Evolutionary conservation across 2,329 filamentous ascomycete species (phyloP).

Genomic region (Metarhizium guizhouense): DNA sequence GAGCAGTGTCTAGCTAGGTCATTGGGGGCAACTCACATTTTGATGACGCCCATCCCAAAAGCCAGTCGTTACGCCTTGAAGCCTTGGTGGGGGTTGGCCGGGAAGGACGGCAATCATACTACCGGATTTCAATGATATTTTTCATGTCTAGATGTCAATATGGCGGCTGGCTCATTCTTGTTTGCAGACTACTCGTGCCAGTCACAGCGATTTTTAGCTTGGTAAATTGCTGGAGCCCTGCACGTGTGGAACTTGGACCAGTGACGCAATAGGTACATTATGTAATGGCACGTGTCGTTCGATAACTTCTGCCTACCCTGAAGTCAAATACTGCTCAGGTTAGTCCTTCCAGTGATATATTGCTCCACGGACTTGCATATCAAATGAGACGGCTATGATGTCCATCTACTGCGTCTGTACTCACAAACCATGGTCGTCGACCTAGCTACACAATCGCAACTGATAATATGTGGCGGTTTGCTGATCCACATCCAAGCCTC

Average conservation of each 20-base stretch:
- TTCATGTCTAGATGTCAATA: constrained; percentile 5
- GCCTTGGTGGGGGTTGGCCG: constrained; percentile 67
- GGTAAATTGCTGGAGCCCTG: neutral
- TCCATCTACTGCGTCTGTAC: no score
- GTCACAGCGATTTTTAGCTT: neutral
- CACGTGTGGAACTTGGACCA: neutral
- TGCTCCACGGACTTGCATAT: no score
- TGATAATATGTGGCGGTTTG: no score
- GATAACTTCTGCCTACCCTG: no score
- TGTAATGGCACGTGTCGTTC: neutral
- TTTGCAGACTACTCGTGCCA: neutral
- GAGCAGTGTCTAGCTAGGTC: neutral
- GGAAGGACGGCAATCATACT: constrained; percentile 74
- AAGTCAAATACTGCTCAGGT: no score
- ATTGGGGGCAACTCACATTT: constrained; percentile 44
- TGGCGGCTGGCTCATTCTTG: neutral
- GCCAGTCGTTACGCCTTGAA: constrained; percentile 67
- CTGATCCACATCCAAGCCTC: no score
- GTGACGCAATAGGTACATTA: neutral
- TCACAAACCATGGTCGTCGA: no score
- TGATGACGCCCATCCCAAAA: constrained; percentile 65
- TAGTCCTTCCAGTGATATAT: no score
- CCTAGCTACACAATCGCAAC: no score
- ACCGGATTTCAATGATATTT: neutral
- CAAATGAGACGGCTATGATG: no score